Evolutionary conservation across 495 filamentous ascomycete species (phyloP).

Genomic region (Bacidia rubella): DNA sequence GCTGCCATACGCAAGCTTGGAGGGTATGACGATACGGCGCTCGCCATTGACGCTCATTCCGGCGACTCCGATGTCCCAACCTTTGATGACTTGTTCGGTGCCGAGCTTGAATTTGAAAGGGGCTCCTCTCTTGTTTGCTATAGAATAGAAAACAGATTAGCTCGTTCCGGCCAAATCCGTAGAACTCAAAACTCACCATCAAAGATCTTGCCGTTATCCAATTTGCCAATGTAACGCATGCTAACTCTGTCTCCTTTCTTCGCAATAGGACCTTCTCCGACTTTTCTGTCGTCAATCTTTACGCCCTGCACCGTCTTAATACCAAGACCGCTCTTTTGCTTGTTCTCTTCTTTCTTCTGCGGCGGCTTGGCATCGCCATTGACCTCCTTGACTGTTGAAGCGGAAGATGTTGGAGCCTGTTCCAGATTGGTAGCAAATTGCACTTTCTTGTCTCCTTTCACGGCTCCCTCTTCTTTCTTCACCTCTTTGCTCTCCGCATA

Average conservation of each 20-base stretch:
- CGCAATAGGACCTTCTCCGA: constrained; percentile 63
- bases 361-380: constrained; percentile 22
- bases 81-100: constrained; percentile 91
- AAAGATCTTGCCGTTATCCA: constrained; percentile 81
- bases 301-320: constrained; percentile 64
- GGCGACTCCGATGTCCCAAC: constrained; percentile 87
- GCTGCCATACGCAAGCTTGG: constrained; percentile 68
- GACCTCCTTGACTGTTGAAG: constrained; percentile 27
- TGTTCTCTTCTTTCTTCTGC: constrained; percentile 34
- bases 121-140: constrained; percentile 94
- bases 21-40: constrained; percentile 77
- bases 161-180: neutral
- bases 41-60: constrained; percentile 91
- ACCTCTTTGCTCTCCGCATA: constrained; percentile 42
- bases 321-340: constrained; percentile 43
- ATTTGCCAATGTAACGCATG: constrained; percentile 97
- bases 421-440: constrained; percentile 98
- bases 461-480: constrained; percentile 27
- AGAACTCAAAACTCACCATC: constrained; percentile 48
- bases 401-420: constrained; percentile 73
- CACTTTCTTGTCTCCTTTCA: constrained; percentile 80
- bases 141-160: neutral
- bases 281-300: constrained; percentile 87
- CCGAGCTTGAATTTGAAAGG: constrained; percentile 93
- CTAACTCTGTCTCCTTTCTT: constrained; percentile 78